Base-by-base conservation (phyloP, 495 filamentous ascomycete species). In the Podospora bellae-mahoneyi region DNA sequence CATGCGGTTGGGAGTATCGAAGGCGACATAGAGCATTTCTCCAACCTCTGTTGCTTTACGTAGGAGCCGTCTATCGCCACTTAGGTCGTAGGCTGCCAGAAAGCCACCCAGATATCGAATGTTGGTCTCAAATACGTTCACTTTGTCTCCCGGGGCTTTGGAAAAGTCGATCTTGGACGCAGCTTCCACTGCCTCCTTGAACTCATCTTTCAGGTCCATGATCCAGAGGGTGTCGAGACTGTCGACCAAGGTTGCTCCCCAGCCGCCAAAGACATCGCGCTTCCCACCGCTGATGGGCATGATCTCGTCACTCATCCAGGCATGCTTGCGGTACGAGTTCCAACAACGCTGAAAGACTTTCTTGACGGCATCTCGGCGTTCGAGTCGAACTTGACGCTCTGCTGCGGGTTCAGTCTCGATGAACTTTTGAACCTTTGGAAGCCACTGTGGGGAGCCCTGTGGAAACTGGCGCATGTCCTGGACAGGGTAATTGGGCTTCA, bases 231-330 rank as follows among this genome's bases (percentile, higher is more conserved):
- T 94, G 77, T 97, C 94, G 64, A 99, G 81, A 18, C 90, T 81
- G 82, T 99, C 95, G 4, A 99, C 92, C 62, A 99, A 77, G 0
- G 94, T 97, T 7, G 94, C 95, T 18, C 89, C 94, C 95, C 95
- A 99, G 19, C 91, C 92, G 68, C 90, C 92, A 78, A 97, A 97
- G 88, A 93, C 13, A 84, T 88, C 76, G 87, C 80, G n/a, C 71
- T 75, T 53, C 68, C 83, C 63, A 75, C 87, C 69, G 74, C 84
- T 20, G 4, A 91, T 73, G 1, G 93, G 93, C 23, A 79, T 80
- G 15, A 95, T 77, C 74, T 97, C 93, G 73, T 97, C 93, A 66
- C 86, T 83, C 66, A 88, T 78, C 89, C 92, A 96, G 4, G 93
- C 93, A 74, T 88, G 79, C 5, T 83, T 75, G 74, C 87, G 90